A percentile compares a stretch with the other conserved stretches of the same genome.
phyloP scores from a whole-genome alignment of 768 basidiomycete species.

The Udeniomyces megalosporus region DNA sequence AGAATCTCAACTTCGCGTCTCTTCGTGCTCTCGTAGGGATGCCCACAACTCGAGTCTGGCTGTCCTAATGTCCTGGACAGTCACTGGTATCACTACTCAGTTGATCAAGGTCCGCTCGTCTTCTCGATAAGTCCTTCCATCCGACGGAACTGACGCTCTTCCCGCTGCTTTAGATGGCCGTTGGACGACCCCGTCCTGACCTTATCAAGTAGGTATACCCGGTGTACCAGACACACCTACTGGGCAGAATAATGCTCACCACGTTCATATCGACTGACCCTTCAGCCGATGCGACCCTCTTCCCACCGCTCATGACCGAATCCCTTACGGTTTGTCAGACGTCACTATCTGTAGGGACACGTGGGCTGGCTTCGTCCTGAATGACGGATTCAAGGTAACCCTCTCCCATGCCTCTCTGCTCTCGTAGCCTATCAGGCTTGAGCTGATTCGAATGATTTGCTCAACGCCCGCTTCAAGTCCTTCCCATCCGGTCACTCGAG shows the following conservation, averaged over 20 bases:
- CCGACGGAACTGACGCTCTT: neutral
- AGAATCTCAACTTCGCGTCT: conserved; percentile 16
- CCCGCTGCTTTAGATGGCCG: conserved; percentile 30
- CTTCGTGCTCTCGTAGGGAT: conserved; percentile 42
- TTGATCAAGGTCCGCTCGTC: conserved; percentile 45
- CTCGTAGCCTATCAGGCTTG: neutral
- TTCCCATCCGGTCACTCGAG: conserved; percentile 15
- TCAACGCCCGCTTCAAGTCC: conserved; percentile 57
- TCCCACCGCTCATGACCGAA: conserved; percentile 46
- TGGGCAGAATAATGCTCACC: neutral
- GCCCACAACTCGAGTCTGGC: conserved; percentile 24
- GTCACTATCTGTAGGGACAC: conserved; percentile 64
- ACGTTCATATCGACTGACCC: conserved; percentile 40
- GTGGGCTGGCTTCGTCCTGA: conserved; percentile 37
- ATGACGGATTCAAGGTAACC: conserved; percentile 56
- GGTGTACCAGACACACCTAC: neutral
- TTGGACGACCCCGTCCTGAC: conserved; percentile 74
- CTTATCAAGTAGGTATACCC: conserved; percentile 12
- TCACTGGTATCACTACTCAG: conserved; percentile 71
- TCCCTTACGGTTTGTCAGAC: conserved; percentile 52
- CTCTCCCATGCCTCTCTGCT: neutral
- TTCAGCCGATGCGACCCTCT: conserved; percentile 51
- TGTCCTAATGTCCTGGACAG: conserved; percentile 33
- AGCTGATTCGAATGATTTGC: no score
- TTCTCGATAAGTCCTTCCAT: conserved; percentile 30